Conservation (phyloP, 176 grass and related monocot species). For the Microstegium vimineum region DNA sequence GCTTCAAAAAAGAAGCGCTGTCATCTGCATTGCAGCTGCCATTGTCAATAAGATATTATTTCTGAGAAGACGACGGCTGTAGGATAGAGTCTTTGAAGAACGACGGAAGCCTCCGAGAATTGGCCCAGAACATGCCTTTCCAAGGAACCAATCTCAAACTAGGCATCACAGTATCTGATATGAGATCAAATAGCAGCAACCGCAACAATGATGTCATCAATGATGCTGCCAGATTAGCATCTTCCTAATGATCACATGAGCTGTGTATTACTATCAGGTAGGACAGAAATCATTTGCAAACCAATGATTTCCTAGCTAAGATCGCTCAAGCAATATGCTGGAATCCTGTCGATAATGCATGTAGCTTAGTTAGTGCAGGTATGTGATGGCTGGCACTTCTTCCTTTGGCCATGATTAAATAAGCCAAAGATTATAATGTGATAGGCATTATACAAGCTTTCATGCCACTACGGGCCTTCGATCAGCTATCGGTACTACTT, state of each 20-base stretch:
- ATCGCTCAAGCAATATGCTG: conserved; percentile 36
- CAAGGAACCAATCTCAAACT: too few relatives aligned
- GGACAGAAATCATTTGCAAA: conserved; percentile 28
- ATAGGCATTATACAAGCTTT: not conserved
- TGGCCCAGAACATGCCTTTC: too few relatives aligned
- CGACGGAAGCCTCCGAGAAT: not conserved
- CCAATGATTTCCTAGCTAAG: conserved; percentile 27
- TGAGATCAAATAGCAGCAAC: conserved; percentile 2
- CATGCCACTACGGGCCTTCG: not conserved
- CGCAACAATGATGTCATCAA: conserved; percentile 7
- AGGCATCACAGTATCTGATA: conserved; percentile 24
- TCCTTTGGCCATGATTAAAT: not conserved
- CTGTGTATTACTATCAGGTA: conserved; percentile 19
- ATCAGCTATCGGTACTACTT: not conserved
- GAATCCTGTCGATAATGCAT: conserved; percentile 20
- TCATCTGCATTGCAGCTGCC: not conserved
- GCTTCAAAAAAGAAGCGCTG: not conserved
- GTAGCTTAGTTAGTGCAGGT: conserved; percentile 28
- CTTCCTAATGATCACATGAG: conserved; percentile 38
- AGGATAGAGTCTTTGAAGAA: not conserved
- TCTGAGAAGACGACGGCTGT: not conserved
- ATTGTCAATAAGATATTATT: not conserved
- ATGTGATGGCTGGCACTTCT: conserved; percentile 24
- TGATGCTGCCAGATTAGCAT: conserved; percentile 27
- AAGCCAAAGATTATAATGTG: not conserved